Conservation (phyloP, 805 yeast species). For the Yarrowia yakushimensis region DNA sequence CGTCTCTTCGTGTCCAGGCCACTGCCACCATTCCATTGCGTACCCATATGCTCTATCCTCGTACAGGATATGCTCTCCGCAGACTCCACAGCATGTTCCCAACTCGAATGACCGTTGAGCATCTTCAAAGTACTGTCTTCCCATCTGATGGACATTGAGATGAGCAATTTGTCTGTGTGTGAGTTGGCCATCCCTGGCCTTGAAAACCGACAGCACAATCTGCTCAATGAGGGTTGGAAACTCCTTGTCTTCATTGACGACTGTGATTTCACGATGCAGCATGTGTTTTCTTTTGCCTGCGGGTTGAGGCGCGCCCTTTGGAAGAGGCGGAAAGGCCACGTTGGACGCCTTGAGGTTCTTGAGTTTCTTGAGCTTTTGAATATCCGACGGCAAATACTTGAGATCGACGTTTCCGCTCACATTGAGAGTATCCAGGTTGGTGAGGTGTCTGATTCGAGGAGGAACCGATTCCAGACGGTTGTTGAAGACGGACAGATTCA, state of each 20-base stretch:
- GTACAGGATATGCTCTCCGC: slow-evolving; percentile 31
- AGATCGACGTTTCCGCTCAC: slow-evolving; percentile 38
- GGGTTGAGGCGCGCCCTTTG: slow-evolving; percentile 24
- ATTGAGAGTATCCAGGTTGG: slow-evolving; percentile 37
- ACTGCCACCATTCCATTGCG: slow-evolving; percentile 39
- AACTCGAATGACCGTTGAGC: slow-evolving; percentile 29
- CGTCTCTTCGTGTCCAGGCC: slow-evolving; percentile 8
- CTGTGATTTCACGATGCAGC: slow-evolving; percentile 24
- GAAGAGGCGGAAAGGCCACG: slow-evolving; percentile 36
- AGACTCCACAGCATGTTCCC: slow-evolving; percentile 35
- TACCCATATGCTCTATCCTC: slow-evolving; percentile 31
- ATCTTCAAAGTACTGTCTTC: slow-evolving; percentile 25
- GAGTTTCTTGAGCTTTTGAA: slow-evolving; percentile 35
- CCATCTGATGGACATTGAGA: neutral
- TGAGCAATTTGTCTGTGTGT: slow-evolving; percentile 12
- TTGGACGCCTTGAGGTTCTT: slow-evolving; percentile 38
- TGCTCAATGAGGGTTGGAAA: slow-evolving; percentile 22
- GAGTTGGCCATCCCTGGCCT: slow-evolving; percentile 9
- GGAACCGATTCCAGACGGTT: slow-evolving; percentile 38
- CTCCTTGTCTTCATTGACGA: slow-evolving; percentile 31
- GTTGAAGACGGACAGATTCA: slow-evolving; percentile 38
- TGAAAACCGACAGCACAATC: neutral
- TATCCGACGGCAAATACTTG: slow-evolving; percentile 39
- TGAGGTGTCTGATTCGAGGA: slow-evolving; percentile 36
- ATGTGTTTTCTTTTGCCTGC: neutral